Base-by-base conservation (phyloP, 2,329 filamentous ascomycete genomes). In the Delphinella strobiligena region DNA sequence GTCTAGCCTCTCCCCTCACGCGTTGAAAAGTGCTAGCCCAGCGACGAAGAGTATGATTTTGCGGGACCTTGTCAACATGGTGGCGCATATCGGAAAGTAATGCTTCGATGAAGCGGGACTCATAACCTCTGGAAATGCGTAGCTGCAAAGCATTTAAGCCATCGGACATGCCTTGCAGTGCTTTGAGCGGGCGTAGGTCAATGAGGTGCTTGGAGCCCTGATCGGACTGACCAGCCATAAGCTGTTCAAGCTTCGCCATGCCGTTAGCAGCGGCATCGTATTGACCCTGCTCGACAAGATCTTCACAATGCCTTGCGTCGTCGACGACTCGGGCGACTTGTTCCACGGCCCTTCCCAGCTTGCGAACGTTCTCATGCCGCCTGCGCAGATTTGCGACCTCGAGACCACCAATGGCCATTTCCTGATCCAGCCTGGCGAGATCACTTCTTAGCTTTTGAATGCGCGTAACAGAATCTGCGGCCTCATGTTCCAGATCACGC, bases 401-500 rank as follows among this genome's bases (percentile, higher is more conserved):
- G 19, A 98, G 60, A 0, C 91, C 91, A 19, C 78, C 84, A 3
- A 85, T 66, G 1, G 87, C 89, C 60, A 96, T 85, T 50, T 95
- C 86, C 41, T 82, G 71, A 54, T 98, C 91, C 4, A 98, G 69
- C 30, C 76, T 77, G 43, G 79, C 71, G 0, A 98, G 66, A 53
- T 96, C 89, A 50, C 78, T 75, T 42, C 91, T 73, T 31, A 98
- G 59, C 0, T 73, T 70, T 54, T 87, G 86, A 43, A 98, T 98
- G 45, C 83, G 78, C 7, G 80, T 71, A 2, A 98, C 88, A 2
- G 89, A 96, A 42, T 93, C 84, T 9, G 87, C 82, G 5, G 91
- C 88, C 60, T 98, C 91, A 0, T 81, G 81, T 56, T 98, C 89
- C 9, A 98, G 67, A 55, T 95, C 86, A 48, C 86, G 82, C 24